Percentiles rank a stretch among this genome's conserved stretches.
phyloP scores from a whole-genome alignment of 1,284 basidiomycete species.

The Coriolopsis trogii region DNA sequence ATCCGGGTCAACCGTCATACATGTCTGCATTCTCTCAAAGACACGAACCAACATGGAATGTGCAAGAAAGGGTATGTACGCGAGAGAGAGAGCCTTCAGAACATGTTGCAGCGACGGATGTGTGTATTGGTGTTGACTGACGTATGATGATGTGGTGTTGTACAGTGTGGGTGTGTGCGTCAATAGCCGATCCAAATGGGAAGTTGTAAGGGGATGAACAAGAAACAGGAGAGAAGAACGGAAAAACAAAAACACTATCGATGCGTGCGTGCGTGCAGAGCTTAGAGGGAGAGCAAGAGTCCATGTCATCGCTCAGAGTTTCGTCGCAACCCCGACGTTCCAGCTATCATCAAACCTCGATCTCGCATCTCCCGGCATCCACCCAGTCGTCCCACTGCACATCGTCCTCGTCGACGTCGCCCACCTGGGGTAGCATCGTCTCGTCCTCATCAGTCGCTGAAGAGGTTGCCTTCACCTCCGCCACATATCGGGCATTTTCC shows the following conservation, averaged over 20 bases:
- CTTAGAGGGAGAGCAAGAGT: too few species aligned
- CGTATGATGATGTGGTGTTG: conserved; percentile 21
- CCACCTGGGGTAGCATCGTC: conserved; percentile 18
- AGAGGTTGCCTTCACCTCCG: conserved; percentile 10
- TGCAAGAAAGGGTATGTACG: conserved; percentile 1
- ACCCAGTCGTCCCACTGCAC: conserved; percentile 36
- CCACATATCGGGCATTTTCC: conserved; percentile 20
- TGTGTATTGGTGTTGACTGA: too few species aligned
- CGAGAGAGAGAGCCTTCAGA: background rate
- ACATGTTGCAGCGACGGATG: background rate
- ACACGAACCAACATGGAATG: too few species aligned
- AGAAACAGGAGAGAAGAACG: too few species aligned
- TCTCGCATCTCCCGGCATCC: conserved; percentile 20
- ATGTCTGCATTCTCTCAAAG: too few species aligned
- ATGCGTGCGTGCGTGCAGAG: too few species aligned
- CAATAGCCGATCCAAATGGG: conserved; percentile 12
- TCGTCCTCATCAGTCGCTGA: conserved; percentile 17
- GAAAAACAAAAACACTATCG: too few species aligned
- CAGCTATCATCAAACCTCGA: conserved; percentile 9
- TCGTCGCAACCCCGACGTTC: too few species aligned
- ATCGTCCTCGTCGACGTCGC: conserved; percentile 24
- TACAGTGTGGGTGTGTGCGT: conserved; percentile 20
- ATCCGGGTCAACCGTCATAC: too few species aligned
- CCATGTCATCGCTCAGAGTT: background rate
- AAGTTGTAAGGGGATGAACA: background rate